Conservation (phyloP, 169 alveolate genomes). For the Pseudocohnilembus persalinus region DNA sequence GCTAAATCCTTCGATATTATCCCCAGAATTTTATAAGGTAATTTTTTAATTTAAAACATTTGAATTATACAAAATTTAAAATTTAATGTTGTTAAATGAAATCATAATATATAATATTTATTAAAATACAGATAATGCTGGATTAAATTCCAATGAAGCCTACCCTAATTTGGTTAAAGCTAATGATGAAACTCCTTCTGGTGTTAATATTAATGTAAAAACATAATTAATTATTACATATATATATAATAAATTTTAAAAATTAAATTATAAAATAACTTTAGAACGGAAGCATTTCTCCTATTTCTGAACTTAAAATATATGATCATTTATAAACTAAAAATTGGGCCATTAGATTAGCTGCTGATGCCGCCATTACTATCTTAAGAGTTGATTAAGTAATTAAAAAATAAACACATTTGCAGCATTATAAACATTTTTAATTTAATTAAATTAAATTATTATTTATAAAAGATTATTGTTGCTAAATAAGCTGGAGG, state of each 20-base stretch:
- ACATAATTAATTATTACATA: background rate
- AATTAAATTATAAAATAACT: slow-evolving; percentile 12
- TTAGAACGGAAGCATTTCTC: slow-evolving; percentile 40
- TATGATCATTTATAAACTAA: slow-evolving; percentile 95
- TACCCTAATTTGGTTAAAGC: slow-evolving; percentile 78
- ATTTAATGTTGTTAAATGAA: no score
- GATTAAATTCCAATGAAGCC: slow-evolving; percentile 90
- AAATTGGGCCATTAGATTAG: slow-evolving; percentile 95
- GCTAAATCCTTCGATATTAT: slow-evolving; percentile 97
- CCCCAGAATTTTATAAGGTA: slow-evolving; percentile 96
- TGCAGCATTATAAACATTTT: no score
- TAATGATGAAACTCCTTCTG: slow-evolving; percentile 60
- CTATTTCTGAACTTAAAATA: slow-evolving; percentile 49
- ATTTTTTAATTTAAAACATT: no score
- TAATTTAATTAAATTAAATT: background rate
- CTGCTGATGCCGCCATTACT: slow-evolving; percentile 97
- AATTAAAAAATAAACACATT: background rate
- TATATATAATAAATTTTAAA: slow-evolving; percentile 57
- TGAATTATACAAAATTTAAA: no score
- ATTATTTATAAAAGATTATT: slow-evolving; percentile 79
- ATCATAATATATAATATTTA: no score
- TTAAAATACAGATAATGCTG: slow-evolving; percentile 98
- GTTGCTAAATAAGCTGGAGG: slow-evolving; percentile 99
- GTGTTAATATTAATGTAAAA: slow-evolving; percentile 77
- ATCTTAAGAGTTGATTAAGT: slow-evolving; percentile 95